phyloP scores from a whole-genome alignment of 2,329 filamentous ascomycete species.

The Aspergillus puulaauensis region DNA sequence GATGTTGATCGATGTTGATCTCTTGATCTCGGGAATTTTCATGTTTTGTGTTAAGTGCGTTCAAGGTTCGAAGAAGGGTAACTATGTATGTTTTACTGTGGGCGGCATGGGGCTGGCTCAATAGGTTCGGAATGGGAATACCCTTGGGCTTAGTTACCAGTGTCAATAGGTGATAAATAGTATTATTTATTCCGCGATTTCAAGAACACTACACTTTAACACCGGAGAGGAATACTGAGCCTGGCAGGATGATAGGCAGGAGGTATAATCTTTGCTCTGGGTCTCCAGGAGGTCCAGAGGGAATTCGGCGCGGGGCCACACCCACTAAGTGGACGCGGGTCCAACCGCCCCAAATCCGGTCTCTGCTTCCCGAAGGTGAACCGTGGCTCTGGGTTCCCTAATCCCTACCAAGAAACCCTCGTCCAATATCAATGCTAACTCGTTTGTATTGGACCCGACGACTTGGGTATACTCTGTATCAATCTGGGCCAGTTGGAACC shows the following conservation, averaged over 20 bases:
- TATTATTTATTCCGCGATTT: neutral
- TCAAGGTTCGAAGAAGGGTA: neutral
- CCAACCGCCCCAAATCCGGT: constrained; percentile 20
- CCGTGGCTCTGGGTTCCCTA: constrained; percentile 36
- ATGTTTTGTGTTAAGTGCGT: neutral
- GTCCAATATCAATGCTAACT: constrained; percentile 6
- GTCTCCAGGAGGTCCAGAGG: too few relatives aligned
- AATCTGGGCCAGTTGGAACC: constrained; percentile 12
- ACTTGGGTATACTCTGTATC: constrained; percentile 21
- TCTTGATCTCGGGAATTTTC: neutral
- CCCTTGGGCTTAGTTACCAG: neutral
- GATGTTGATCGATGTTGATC: too few relatives aligned
- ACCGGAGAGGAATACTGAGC: too few relatives aligned
- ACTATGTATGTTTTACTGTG: neutral
- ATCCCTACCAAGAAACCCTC: constrained; percentile 15
- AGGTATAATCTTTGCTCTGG: neutral
- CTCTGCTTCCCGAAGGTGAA: constrained; percentile 30
- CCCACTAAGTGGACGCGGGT: constrained; percentile 9
- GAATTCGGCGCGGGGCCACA: neutral
- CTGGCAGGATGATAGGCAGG: neutral
- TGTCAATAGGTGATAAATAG: neutral
- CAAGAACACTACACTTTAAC: too few relatives aligned
- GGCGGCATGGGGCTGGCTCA: neutral
- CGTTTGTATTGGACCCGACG: constrained; percentile 24
- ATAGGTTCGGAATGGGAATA: neutral